Evolutionary conservation across 495 filamentous ascomycete species (phyloP), one percentile per base, ranked within the genome.

Genomic region (Lentithecium fluviatile): DNA sequence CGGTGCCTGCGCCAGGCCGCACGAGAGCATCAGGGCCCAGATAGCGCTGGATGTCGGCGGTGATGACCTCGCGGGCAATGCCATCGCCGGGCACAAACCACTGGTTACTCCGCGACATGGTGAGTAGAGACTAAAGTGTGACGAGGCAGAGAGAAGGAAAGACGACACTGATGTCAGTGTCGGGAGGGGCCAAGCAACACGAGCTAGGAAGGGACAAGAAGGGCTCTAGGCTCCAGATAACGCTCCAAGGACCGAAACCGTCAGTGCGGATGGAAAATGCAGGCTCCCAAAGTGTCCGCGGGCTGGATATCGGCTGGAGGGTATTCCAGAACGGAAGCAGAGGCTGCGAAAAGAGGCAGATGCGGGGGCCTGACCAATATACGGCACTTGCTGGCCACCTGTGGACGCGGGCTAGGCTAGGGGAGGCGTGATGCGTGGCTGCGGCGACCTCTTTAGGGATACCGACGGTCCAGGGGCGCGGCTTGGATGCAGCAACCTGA

Each of bases 31-130:
- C 91, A 70, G 89, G 89, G 65, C 91, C 91, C 58, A 96, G 84
- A 71, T 94, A 96, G 73, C 90, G 87, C 79, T 91, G 95, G 60
- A 96, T 93, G 77, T 96, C 91, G 71, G 91, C 88, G 70, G 90
- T 89, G 75, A 96, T 94, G 69, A 96, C 91, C 74, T 96, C 89
- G 61, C 91, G 84, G 74, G 89, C 88, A 74, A 96, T 96, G 69
- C 91, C 90, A 65, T 94, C 88, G 64, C 88, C 89, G 23, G 87
- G 87, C 54, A 93, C 84, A 73, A 95, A 96, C 74, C 74, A 76
- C 57, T 73, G 61, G 53, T 62, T 68, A 62, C 17, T 53, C 45
- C 58, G 66, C 50, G 58, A 60, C 60, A 64, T 59, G 4, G 48
- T 56, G 58, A 54, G 48, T 50, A 53, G 45, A 38, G 37, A 11